A percentile compares a stretch with the other conserved stretches of the same genome.
phyloP scores from a whole-genome alignment of 192 early-diverging fungal species.

The Umbelopsis vinacea region DNA sequence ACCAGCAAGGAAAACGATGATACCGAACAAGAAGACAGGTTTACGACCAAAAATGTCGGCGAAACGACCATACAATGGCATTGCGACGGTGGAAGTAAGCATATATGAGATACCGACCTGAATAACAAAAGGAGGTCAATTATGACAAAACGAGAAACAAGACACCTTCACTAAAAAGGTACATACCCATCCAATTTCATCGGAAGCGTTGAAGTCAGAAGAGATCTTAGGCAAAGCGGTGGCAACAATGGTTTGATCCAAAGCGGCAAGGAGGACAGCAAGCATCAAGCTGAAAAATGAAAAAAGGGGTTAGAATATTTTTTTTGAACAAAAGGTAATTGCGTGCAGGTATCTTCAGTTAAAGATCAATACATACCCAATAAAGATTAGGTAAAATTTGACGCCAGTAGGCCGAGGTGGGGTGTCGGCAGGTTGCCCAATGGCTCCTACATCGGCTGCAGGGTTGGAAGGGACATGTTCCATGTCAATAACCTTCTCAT shows the following conservation, averaged over 20 bases:
- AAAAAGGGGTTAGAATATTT: not conserved
- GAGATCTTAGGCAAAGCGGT: conserved; percentile 76
- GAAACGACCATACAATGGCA: conserved; percentile 76
- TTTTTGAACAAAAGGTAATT: not conserved
- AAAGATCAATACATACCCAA: conserved; percentile 16
- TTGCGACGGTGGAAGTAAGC: conserved; percentile 68
- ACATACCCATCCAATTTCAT: conserved; percentile 45
- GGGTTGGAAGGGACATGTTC: not conserved
- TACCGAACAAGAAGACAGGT: conserved; percentile 60
- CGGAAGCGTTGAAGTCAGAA: conserved; percentile 65
- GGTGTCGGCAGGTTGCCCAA: not conserved
- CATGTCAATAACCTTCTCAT: not conserved
- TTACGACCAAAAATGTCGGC: conserved; percentile 84
- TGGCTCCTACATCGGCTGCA: not conserved
- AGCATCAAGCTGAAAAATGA: conserved; percentile 54
- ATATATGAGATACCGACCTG: conserved; percentile 76
- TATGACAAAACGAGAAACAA: not conserved
- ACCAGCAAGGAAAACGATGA: conserved; percentile 68
- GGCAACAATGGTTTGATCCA: conserved; percentile 85
- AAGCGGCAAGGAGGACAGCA: conserved; percentile 70
- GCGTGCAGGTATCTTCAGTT: not conserved
- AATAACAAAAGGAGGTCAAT: not conserved
- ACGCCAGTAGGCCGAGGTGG: conserved; percentile 3
- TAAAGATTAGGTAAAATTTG: conserved; percentile 16
- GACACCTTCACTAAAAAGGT: not conserved